Conservation (phyloP, 2,329 filamentous ascomycete genomes). For the Botrytis aclada region DNA sequence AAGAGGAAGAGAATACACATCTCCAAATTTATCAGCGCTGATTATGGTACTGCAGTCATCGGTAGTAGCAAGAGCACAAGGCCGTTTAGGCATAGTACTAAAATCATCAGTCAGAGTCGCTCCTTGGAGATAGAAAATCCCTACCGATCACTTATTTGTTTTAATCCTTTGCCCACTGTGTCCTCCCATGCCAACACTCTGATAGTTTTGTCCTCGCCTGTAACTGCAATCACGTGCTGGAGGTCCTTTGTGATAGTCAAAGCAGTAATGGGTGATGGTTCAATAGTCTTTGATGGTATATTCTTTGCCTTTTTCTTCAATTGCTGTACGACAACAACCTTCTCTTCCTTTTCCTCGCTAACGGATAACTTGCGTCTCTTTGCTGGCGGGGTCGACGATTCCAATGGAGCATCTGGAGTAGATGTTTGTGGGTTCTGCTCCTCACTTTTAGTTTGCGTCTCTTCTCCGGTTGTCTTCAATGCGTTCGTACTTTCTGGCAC, state of each 20-base stretch:
- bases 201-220: conserved; percentile 87
- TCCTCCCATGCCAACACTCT: conserved; percentile 72
- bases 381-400: conserved; percentile 29
- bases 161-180: conserved; percentile 49
- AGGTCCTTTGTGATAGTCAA: conserved; percentile 62
- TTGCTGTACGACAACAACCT: conserved; percentile 24
- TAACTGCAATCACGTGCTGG: conserved; percentile 71
- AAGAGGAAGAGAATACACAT: conserved; percentile 86
- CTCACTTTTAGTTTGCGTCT: not conserved
- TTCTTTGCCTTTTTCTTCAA: conserved; percentile 28
- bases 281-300: conserved; percentile 38
- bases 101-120: conserved; percentile 11
- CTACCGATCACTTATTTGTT: conserved; percentile 70
- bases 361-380: conserved; percentile 37
- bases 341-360: conserved; percentile 15
- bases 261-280: conserved; percentile 65
- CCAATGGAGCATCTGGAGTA: conserved; percentile 8
- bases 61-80: conserved; percentile 70
- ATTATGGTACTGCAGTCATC: conserved; percentile 70
- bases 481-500: conserved; percentile 18
- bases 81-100: conserved; percentile 81
- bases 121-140: conserved; percentile 18
- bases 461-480: not conserved
- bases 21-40: conserved; percentile 91
- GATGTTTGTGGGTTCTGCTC: not conserved